Conservation (phyloP, 106 monocot genomes). For the Platanthera zijinensis region DNA sequence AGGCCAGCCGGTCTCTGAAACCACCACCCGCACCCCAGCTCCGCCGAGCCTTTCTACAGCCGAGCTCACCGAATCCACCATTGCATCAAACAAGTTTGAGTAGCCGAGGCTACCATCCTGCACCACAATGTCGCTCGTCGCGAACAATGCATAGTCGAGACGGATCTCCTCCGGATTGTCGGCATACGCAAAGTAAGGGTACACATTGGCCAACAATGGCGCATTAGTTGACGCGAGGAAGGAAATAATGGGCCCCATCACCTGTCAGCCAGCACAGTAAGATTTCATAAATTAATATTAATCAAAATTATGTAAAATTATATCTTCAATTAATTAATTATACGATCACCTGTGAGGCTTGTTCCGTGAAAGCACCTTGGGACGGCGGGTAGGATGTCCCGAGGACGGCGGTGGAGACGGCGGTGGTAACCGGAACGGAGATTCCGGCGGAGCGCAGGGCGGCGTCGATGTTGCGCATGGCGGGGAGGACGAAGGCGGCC, state of each 20-base stretch:
- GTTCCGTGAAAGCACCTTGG: conserved; percentile 10
- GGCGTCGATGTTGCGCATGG: conserved; percentile 17
- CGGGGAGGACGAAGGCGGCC: conserved; percentile 30
- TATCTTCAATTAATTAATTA: no score
- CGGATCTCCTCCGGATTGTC: not conserved
- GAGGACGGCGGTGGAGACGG: conserved; percentile 9
- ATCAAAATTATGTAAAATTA: not conserved
- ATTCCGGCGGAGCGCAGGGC: conserved; percentile 6
- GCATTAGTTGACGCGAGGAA: not conserved
- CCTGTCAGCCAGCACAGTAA: not conserved
- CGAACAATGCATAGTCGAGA: conserved; percentile 16
- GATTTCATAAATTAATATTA: no score
- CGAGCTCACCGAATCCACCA: conserved; percentile 11
- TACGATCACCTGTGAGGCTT: not conserved
- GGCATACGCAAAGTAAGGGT: conserved; percentile 20
- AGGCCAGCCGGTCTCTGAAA: conserved; percentile 25
- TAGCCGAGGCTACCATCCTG: conserved; percentile 16
- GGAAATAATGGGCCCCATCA: not conserved
- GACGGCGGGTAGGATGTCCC: conserved; percentile 16
- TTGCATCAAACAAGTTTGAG: conserved; percentile 21
- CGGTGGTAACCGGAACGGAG: conserved; percentile 12
- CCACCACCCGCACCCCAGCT: not conserved
- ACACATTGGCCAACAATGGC: conserved; percentile 17
- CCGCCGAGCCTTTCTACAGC: conserved; percentile 8
- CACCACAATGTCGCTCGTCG: conserved; percentile 2